A percentile compares a stretch with the other conserved stretches of the same genome.
phyloP scores from a whole-genome alignment of 371 early-diverging fungal species.

The Actinomortierella ambigua region DNA sequence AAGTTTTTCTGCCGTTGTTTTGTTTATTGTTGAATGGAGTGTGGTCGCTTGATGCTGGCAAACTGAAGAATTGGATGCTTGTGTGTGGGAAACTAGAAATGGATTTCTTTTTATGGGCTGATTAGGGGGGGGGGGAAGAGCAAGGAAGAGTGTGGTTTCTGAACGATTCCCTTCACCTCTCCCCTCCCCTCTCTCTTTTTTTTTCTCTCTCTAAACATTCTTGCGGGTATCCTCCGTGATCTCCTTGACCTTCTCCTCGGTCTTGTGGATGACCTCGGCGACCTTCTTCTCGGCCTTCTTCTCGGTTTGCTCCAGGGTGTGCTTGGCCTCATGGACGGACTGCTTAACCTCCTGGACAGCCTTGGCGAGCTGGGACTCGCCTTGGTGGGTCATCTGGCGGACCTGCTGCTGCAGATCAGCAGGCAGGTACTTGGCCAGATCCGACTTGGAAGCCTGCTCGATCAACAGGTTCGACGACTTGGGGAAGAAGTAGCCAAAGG shows the following conservation, averaged over 20 bases:
- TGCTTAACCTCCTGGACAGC: constrained; percentile 36
- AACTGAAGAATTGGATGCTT: background rate
- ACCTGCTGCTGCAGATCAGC: constrained; percentile 38
- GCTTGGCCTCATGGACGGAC: constrained; percentile 27
- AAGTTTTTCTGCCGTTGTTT: constrained; percentile 1
- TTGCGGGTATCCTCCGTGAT: constrained; percentile 36
- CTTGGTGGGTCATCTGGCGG: constrained; percentile 15
- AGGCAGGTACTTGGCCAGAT: constrained; percentile 36
- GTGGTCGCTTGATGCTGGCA: background rate
- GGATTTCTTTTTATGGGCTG: background rate
- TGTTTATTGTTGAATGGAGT: background rate
- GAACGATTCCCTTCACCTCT: no score
- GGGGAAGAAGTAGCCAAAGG: constrained; percentile 46
- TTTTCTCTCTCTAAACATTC: constrained; percentile 20
- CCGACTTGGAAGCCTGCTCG: constrained; percentile 32
- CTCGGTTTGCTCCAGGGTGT: constrained; percentile 10
- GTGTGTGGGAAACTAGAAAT: background rate
- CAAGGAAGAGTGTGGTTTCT: background rate
- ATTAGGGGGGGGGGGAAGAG: background rate
- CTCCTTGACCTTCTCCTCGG: constrained; percentile 27
- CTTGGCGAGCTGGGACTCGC: constrained; percentile 21
- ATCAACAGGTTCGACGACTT: constrained; percentile 40
- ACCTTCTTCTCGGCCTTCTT: constrained; percentile 12
- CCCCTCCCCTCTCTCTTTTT: no score
- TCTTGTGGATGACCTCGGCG: constrained; percentile 23